These are phyloP conservation scores for Cordyceps javanica DNA, from an alignment of 2,329 filamentous ascomycete genomes.

Conservation along the genomic window DNA sequence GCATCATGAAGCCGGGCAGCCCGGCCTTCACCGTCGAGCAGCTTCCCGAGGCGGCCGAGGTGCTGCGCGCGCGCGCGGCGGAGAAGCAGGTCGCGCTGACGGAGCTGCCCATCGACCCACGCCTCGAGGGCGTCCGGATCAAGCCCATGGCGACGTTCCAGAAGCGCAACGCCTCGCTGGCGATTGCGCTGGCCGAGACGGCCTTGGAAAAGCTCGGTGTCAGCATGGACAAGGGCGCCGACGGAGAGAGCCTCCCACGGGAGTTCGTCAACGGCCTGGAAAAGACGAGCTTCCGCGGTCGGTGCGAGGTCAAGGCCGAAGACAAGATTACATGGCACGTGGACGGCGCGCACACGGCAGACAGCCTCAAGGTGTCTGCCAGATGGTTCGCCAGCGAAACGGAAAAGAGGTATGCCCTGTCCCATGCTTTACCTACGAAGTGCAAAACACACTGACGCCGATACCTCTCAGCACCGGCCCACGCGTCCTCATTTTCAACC, in stretches of 20 bases:
- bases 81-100: slow-evolving; percentile 45
- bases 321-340: slow-evolving; percentile 70
- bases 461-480: slow-evolving; percentile 26
- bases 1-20: slow-evolving; percentile 58
- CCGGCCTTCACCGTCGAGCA: slow-evolving; percentile 55
- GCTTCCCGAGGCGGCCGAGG: slow-evolving; percentile 35
- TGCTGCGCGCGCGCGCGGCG: slow-evolving; percentile 43
- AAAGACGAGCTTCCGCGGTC: slow-evolving; percentile 68
- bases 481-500: slow-evolving; percentile 78
- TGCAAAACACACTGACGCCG: neutral
- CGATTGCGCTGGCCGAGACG: slow-evolving; percentile 45
- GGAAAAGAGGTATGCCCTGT: slow-evolving; percentile 20
- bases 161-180: slow-evolving; percentile 50
- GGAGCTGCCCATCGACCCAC: slow-evolving; percentile 39
- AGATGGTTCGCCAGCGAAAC: slow-evolving; percentile 67
- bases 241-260: slow-evolving; percentile 40
- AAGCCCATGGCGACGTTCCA: slow-evolving; percentile 51
- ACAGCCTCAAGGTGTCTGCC: slow-evolving; percentile 77
- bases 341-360: slow-evolving; percentile 87
- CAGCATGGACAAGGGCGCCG: slow-evolving; percentile 16
- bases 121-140: slow-evolving; percentile 41
- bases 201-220: slow-evolving; percentile 41
- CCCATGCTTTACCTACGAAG: no score
- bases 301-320: slow-evolving; percentile 60
- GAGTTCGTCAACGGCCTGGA: slow-evolving; percentile 70